Evolutionary conservation across 805 yeast species (phyloP), one percentile per base, ranked within the genome.

Genomic region (Candida easanensis): DNA sequence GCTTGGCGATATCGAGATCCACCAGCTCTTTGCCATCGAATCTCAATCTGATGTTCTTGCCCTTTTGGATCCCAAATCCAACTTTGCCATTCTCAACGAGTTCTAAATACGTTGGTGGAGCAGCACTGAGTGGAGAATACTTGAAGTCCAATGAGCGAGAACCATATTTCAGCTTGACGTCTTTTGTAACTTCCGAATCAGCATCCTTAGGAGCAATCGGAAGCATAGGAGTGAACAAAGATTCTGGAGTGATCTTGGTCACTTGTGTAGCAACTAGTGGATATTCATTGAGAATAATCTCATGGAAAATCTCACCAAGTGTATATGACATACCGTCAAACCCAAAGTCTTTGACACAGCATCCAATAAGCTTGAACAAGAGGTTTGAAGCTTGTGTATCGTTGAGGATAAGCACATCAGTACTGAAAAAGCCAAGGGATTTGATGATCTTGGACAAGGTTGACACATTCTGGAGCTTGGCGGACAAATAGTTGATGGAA

Each of bases 21-120:
- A 38, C 16, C 2, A 57, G 35, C 9, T 57, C 57, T 3, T 33
- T 33, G 1, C 50, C 53, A 14, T 48, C 37, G 26, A 37, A 36
- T 33, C 48, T 50, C 38, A 57, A 36, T 27, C 62, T 43, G 15
- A 54, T 30, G 35, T 42, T 44, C 25, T 51, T 51, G 10, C 37
- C 42, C 10, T 26, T 13, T n/a, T 50, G 47, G 26, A 51, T 45
- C 4, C 52, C 56, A 38, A 90, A 90, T 19, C 90, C 85, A 39
- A 73, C 69, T 42, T 78, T 79, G 14, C 88, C 88, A 58, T 88
- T 89, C 44, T 84, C 86, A 11, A 88, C 54, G n/a, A 90, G 64
- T 62, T 90, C 98, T 22, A 73, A 56, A 31, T 82, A 66, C 0
- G 93, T 82, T 2, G 98, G 98, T 6, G 95, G 84, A 0, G 95